phyloP scores from a whole-genome alignment of 345 rosid genomes.

The Ricinus communis region DNA sequence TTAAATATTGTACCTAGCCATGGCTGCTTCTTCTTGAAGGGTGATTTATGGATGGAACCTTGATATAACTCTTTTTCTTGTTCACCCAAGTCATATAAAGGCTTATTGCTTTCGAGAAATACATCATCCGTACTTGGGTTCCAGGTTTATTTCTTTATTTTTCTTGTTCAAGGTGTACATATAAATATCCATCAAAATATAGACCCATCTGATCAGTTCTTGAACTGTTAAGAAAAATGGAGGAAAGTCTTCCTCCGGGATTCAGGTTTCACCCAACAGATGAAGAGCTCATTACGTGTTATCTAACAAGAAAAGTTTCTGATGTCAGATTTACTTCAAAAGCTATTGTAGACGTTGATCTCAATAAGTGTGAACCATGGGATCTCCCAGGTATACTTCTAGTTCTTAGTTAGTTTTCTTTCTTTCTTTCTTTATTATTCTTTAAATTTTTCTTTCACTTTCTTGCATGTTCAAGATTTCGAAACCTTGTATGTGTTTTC shows the following conservation, averaged over 20 bases:
- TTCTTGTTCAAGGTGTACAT: not conserved
- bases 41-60: conserved; percentile 21
- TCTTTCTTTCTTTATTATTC: no score
- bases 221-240: conserved; percentile 37
- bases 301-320: conserved; percentile 65
- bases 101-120: conserved; percentile 6
- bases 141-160: not conserved
- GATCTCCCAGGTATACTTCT: conserved; percentile 78
- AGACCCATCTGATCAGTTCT: not conserved
- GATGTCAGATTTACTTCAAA: conserved; percentile 64
- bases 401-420: no score
- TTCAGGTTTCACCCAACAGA: conserved; percentile 98
- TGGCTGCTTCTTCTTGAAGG: conserved; percentile 57
- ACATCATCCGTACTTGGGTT: not conserved
- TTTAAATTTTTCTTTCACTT: no score
- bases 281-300: conserved; percentile 88
- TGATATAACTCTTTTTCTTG: conserved; percentile 15
- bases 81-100: not conserved
- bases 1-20: conserved; percentile 23
- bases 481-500: no score
- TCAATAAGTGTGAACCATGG: conserved; percentile 98
- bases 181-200: not conserved
- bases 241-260: conserved; percentile 92
- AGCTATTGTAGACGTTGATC: conserved; percentile 92
- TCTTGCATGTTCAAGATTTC: no score